Base-by-base conservation (phyloP, 2,329 filamentous ascomycete species). In the Endocalyx cinctus region DNA sequence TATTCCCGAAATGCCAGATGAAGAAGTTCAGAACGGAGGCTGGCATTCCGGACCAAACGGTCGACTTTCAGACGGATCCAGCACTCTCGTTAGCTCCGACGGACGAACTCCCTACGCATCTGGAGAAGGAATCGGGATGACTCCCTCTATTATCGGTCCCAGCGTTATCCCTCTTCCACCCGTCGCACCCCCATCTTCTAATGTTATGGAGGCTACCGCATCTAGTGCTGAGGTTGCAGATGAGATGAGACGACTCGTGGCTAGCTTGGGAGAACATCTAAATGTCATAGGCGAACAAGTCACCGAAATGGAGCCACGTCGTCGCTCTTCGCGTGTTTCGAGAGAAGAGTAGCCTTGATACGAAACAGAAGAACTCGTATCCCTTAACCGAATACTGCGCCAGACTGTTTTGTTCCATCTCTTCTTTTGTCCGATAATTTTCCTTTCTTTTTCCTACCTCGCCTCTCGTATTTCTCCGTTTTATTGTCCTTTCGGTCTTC, bases 151-250 rank as follows among this genome's bases (percentile, higher is more conserved):
- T 26, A 13, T 27, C 11, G 15, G 12, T 17, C 29, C 27, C 12
- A 19, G 10, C 26, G 14, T 18, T n/a, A 13, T 3, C 19, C 14
- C 31, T 34, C 45, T 27, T 35, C 65, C 62, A 13, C 60, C 56
- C 3, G 69, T 65, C 4, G 57, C 58, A 3, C 66, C 69, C 8
- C 74, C 74, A 2, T 66, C 69, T 2, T 54, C 63, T 3, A 62
- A 64, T 32, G 71, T 75, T 25, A 69, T 79, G 62, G 72, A 77
- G 48, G 72, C 72, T 3, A 62, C 67, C 19, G 71, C 72, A 1
- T 67, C 69, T 0, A 52, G 62, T 4, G 66, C 68, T 16, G 73
- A 76, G 29, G 68, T 74, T 14, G 68, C 68, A 27, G 64, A 69
- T 36, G 63, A 69, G 44, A 59, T 78, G 41, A 64, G 72, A 7